phyloP scores from a whole-genome alignment of 805 yeast genomes.

The Clavispora vitiphila region DNA sequence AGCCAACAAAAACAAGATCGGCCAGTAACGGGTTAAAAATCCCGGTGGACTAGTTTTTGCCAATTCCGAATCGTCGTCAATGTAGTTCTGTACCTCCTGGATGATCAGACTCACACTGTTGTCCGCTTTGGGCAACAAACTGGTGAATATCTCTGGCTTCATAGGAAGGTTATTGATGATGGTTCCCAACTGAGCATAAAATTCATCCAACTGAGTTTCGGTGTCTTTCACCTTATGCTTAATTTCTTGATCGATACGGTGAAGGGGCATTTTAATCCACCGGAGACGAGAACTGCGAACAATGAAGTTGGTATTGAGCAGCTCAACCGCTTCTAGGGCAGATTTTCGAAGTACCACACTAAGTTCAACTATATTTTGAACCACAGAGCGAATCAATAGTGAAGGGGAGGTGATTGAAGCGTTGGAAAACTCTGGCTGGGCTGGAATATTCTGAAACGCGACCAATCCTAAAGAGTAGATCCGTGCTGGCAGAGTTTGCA shows the following conservation, averaged over 20 bases:
- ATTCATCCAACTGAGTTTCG: slow-evolving; percentile 18
- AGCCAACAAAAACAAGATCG: slow-evolving; percentile 37
- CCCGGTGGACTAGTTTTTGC: slow-evolving; percentile 10
- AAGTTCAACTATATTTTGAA: background rate
- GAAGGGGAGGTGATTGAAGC: background rate
- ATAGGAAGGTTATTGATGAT: slow-evolving; percentile 19
- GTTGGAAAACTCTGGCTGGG: background rate
- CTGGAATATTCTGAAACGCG: background rate
- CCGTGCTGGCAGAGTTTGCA: slow-evolving; percentile 32
- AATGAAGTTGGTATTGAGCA: slow-evolving; percentile 11
- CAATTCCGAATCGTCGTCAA: slow-evolving; percentile 1
- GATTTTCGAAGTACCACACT: background rate
- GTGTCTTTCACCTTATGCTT: slow-evolving; percentile 17
- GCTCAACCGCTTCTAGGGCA: slow-evolving; percentile 1
- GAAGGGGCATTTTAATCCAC: slow-evolving; percentile 15
- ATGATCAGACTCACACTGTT: background rate
- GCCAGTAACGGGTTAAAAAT: slow-evolving; percentile 55
- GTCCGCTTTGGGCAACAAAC: slow-evolving; percentile 5
- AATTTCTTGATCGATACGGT: slow-evolving; percentile 23
- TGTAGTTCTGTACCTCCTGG: slow-evolving; percentile 3
- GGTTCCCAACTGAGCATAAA: slow-evolving; percentile 21
- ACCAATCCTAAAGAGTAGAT: slow-evolving; percentile 4
- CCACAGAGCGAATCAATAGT: background rate
- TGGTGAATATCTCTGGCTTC: background rate
- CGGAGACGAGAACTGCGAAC: slow-evolving; percentile 10